These are phyloP conservation scores for Termitomyces sp. DNA, from an alignment of 768 basidiomycete genomes.

Conservation along the genomic window DNA sequence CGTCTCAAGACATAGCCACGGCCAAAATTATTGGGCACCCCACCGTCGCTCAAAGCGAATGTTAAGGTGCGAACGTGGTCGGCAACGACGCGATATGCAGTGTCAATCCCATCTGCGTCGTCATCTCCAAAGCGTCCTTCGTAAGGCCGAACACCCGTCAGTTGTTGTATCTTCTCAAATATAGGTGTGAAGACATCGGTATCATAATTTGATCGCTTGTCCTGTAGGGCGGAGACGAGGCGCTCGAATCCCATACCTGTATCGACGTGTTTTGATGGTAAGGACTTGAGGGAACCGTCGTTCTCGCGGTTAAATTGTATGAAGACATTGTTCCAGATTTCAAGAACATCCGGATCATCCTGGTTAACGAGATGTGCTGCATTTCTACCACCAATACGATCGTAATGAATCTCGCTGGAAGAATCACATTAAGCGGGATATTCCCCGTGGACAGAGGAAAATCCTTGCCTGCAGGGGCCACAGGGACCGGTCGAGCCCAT, in stretches of 20 bases:
- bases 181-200: slow-evolving; percentile 93
- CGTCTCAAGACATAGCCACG: slow-evolving; percentile 96
- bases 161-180: slow-evolving; percentile 78
- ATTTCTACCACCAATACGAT: slow-evolving; percentile 96
- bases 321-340: slow-evolving; percentile 99
- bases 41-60: slow-evolving; percentile 94
- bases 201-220: slow-evolving; percentile 93
- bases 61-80: slow-evolving; percentile 96
- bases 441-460: background rate
- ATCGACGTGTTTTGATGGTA: slow-evolving; percentile 95
- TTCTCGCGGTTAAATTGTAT: slow-evolving; percentile 98
- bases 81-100: slow-evolving; percentile 94
- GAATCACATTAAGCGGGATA: background rate
- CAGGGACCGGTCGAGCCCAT: slow-evolving; percentile 99
- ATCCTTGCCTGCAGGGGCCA: slow-evolving; percentile 81
- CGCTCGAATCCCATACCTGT: slow-evolving; percentile 99
- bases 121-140: slow-evolving; percentile 90
- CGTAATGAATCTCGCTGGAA: slow-evolving; percentile 90
- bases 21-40: slow-evolving; percentile 93
- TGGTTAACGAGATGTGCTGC: slow-evolving; percentile 90
- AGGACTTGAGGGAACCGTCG: slow-evolving; percentile 69
- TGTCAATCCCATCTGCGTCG: slow-evolving; percentile 94
- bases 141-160: slow-evolving; percentile 87
- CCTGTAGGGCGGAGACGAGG: slow-evolving; percentile 89
- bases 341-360: slow-evolving; percentile 95